Evolutionary conservation across 108 stramenopile genomes (phyloP), one percentile per base, ranked within the genome.

Genomic region (Pseudonitzschia pungens): DNA sequence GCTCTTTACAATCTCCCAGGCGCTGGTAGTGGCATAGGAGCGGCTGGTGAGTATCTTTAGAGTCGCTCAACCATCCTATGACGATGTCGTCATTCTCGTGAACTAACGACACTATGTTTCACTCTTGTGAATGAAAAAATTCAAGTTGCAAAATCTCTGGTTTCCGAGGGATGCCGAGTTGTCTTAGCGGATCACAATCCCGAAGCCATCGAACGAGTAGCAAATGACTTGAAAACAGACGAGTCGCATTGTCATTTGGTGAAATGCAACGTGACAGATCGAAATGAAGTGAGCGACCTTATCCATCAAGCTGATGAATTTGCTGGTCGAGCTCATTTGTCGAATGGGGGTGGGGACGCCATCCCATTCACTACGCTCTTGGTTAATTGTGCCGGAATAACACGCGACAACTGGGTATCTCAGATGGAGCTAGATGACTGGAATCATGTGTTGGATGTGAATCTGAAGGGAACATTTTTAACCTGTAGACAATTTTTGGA

Each of bases 371-470:
- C 85, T 33, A 84, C 88, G 3, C 74, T 92, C 32, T 62, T 92
- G 11, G 86, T 93, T 22, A 89, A 93, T 68, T 83, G 86, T 74
- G 92, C 92, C 41, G 92, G 92, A 36, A 89, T 93, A 27, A 89
- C 89, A 33, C 78, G 84, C 26, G 92, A 93, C 76, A 78, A 66
- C 43, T 79, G 83, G 81, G 71, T 81, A 51, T 40, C 73, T 4
- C 68, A 88, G 36, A 93, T 96, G 90, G 89, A 83, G 58, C 70
- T 88, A 28, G 81, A 84, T 16, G 81, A 87, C 36, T 88, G 87
- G 87, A 80, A 88, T 22, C 71, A 73, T 64, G 89, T 82, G 27
- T 87, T 94, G 43, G 90, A 96, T 83, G 77, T 96, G 63, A 96
- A 96, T 76, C 71, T 96, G 21, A 78, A 81, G 59, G 95, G 93